Base-by-base conservation (phyloP, 768 basidiomycete genomes). In the Punctularia strigosozonata region DNA sequence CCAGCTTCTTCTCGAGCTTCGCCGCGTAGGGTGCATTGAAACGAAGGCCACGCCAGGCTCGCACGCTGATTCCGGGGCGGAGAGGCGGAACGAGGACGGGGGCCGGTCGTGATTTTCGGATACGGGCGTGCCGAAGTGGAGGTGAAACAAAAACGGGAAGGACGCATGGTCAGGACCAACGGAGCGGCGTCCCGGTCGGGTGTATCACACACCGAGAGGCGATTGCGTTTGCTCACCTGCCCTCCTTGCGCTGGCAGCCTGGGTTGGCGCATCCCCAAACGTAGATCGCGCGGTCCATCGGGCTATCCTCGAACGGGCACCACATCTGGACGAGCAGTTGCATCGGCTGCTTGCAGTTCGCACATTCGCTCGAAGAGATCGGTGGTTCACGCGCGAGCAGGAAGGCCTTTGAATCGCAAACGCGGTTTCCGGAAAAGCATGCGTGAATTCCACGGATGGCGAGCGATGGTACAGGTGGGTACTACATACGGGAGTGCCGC, bases 281-380 rank as follows among this genome's bases (percentile, higher is more conserved):
- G 49, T 90, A 91, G 34, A 91, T 60, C 3, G 78, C 82, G 38
- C 90, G 72, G 51, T 94, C 89, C 70, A 80, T 77, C 4, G 80
- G 73, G 48, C 85, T 91, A 25, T 79, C 66, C 51, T 90, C 82
- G 48, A 91, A 75, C 0, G 90, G 90, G 56, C 85, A 90, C 84
- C 86, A 91, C 50, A 94, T 69, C 52, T 92, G 88, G 8, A 85
- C 68, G 25, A 91, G 69, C 17, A 94, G 69, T 46, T 86, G 78
- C 85, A 82, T 89, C 0, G 80, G 73, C 15, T 64, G 58, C 7
- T 67, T 64, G 61, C 89, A 94, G 37, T 68, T 60, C 54, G 71
- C 75, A 71, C 89, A 92, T 37, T 66, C 61, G 5, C 78, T 80
- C 19, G 76, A 77, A 40, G 74, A 61, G 46, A 77, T 58, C 18